Base-by-base conservation (phyloP, 768 basidiomycete genomes). In the Suillus ampliporus region DNA sequence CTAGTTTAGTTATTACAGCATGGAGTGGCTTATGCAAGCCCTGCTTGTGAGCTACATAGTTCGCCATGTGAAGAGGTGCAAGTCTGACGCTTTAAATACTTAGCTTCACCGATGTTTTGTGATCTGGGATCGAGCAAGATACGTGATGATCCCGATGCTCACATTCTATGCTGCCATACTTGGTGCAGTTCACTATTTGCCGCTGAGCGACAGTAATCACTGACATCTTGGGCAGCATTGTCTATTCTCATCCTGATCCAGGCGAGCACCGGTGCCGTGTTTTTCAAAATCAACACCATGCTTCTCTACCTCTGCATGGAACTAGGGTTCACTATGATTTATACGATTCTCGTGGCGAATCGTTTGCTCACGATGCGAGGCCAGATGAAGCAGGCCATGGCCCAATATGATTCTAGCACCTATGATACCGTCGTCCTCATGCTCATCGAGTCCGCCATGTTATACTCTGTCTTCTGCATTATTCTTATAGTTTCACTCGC, bases 381-480 rank as follows among this genome's bases (percentile, higher is more conserved):
- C 14, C 65, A 57, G 26, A 66, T 72, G 43, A 35, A 34, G 38
- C 54, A 40, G 26, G 23, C 17, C 17, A 26, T 56, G 23, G 23
- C 10, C 5, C 23, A 19, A 7, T 56, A 68, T n/a, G 31, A 51
- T 50, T 60, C 64, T 5, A 47, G 19, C 19, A 51, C 62, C 21
- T 77, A 77, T 59, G 65, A 72, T 19, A 65, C 61, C 5, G 69
- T 77, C 0, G 56, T 66, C 1, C 61, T 69, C 23, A 78, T 80
- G 72, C 57, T 79, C 23, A 63, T 81, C 62, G 79, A 82, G 58
- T 77, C 75, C 17, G 77, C 79, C 4, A 65, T 71, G 1, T 54
- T 74, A 13, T 78, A 77, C 57, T 56, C 74, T 1, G 51, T 64
- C 1, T 60, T 73, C 28, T 68, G 66, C 17, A 44, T 79, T 14